Evolutionary conservation across 495 filamentous ascomycete genomes (phyloP).

Genomic region (Aspergillus egyptiacus): DNA sequence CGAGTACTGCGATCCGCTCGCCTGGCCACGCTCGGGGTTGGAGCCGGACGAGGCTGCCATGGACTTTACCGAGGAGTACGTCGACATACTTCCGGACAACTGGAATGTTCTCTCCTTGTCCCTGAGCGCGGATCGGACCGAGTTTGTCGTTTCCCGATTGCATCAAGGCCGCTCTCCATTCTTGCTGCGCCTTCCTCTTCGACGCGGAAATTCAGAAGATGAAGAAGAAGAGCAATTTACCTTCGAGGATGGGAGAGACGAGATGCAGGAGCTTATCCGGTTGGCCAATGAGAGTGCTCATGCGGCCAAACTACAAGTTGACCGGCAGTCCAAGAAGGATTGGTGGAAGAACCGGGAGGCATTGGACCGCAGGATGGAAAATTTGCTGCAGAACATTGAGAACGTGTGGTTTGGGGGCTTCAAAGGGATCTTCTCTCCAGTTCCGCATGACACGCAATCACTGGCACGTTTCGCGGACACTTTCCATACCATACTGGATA

Average conservation of each 20-base stretch:
- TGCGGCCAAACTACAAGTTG: constrained; percentile 54
- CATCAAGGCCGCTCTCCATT: constrained; percentile 70
- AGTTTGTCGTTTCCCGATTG: constrained; percentile 77
- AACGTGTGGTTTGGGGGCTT: constrained; percentile 94
- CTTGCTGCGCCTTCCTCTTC: constrained; percentile 75
- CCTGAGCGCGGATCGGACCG: constrained; percentile 68
- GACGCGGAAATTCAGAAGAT: constrained; percentile 73
- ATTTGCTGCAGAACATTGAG: constrained; percentile 78
- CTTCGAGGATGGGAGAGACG: constrained; percentile 68
- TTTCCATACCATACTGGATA: constrained; percentile 78
- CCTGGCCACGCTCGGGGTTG: constrained; percentile 29
- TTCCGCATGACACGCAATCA: constrained; percentile 51
- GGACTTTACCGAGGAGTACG: constrained; percentile 35
- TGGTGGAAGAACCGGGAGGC: constrained; percentile 87
- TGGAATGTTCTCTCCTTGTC: constrained; percentile 88
- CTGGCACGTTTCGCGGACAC: constrained; percentile 66
- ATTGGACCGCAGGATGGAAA: constrained; percentile 69
- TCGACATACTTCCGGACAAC: constrained; percentile 62
- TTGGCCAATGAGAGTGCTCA: constrained; percentile 77
- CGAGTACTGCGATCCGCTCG: constrained; percentile 35
- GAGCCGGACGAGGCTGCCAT: constrained; percentile 25
- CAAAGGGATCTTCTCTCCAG: constrained; percentile 78
- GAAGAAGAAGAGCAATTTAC: constrained; percentile 77
- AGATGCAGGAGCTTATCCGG: constrained; percentile 76
- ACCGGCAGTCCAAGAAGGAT: constrained; percentile 57